Evolutionary conservation across 176 grass and related monocot genomes (phyloP).

Genomic region (Cymbopogon citratus): DNA sequence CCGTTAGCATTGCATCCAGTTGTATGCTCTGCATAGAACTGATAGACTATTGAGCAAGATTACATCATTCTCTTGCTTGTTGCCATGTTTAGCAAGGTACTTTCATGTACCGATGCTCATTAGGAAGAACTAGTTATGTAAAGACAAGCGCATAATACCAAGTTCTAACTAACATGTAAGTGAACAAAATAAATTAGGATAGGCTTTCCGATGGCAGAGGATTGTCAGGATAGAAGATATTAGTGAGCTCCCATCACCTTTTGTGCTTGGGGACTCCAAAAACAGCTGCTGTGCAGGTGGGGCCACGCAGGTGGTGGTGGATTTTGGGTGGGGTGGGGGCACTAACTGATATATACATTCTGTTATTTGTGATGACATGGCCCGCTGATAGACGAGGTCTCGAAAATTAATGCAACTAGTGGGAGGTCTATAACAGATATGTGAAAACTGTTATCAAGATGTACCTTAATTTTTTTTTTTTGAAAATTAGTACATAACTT

Average conservation of each 20-base stretch:
- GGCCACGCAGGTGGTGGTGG: background rate
- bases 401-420: background rate
- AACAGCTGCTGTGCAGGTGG: background rate
- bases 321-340: background rate
- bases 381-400: background rate
- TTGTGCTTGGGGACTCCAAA: background rate
- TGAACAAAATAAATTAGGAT: background rate
- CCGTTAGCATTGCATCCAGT: background rate
- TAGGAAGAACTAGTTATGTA: background rate
- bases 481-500: background rate
- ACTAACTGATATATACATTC: background rate
- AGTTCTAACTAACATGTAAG: constrained; percentile 15
- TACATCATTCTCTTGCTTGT: background rate
- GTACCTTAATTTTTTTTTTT: background rate
- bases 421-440: background rate
- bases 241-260: background rate
- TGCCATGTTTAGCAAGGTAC: background rate
- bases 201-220: background rate
- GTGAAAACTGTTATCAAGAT: background rate
- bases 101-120: constrained; percentile 4
- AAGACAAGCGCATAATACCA: background rate
- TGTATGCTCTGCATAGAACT: background rate
- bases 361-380: background rate
- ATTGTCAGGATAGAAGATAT: background rate
- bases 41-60: background rate